Percentiles rank a stretch among this genome's conserved stretches.
Conservation (phyloP, 768 basidiomycete species). For the Sistotremastrum suecicum region DNA sequence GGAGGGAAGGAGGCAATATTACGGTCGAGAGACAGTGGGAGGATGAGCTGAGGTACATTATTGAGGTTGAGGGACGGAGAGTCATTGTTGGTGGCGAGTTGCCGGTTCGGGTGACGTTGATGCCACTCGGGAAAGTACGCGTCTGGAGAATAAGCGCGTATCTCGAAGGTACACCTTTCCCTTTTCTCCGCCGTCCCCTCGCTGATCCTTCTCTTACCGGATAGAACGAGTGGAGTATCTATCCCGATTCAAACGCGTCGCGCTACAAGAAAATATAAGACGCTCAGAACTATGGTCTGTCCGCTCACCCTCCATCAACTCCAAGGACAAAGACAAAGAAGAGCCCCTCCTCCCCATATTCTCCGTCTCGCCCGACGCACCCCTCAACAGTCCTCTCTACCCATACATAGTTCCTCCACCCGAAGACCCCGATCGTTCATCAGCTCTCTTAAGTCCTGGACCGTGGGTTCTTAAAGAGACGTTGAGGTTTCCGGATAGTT, state of each 20-base stretch:
- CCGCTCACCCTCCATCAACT: slow-evolving; percentile 34
- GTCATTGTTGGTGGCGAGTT: slow-evolving; percentile 76
- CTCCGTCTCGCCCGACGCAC: slow-evolving; percentile 49
- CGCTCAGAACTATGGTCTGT: slow-evolving; percentile 33
- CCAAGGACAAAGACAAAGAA: slow-evolving; percentile 32
- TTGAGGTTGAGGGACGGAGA: slow-evolving; percentile 57
- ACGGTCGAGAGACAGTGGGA: slow-evolving; percentile 89
- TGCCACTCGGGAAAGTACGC: slow-evolving; percentile 75
- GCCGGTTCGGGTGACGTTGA: slow-evolving; percentile 65
- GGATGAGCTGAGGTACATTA: slow-evolving; percentile 66
- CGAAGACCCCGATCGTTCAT: slow-evolving; percentile 40
- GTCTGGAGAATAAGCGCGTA: slow-evolving; percentile 57
- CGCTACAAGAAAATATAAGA: slow-evolving; percentile 51
- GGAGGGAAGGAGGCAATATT: slow-evolving; percentile 28
- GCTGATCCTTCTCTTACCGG: slow-evolving; percentile 13
- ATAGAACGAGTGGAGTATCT: slow-evolving; percentile 76
- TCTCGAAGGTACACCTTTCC: slow-evolving; percentile 56
- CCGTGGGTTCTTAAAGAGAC: slow-evolving; percentile 75
- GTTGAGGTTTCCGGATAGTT: slow-evolving; percentile 55
- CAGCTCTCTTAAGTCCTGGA: slow-evolving; percentile 59
- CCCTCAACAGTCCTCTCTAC: slow-evolving; percentile 53
- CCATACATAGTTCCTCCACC: slow-evolving; percentile 26
- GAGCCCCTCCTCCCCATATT: slow-evolving; percentile 65
- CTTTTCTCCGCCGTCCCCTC: neutral
- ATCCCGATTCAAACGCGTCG: slow-evolving; percentile 49